Evolutionary conservation across 495 filamentous ascomycete genomes (phyloP), one percentile per base, ranked within the genome.

Genomic region (Penicillium cinerascens): DNA sequence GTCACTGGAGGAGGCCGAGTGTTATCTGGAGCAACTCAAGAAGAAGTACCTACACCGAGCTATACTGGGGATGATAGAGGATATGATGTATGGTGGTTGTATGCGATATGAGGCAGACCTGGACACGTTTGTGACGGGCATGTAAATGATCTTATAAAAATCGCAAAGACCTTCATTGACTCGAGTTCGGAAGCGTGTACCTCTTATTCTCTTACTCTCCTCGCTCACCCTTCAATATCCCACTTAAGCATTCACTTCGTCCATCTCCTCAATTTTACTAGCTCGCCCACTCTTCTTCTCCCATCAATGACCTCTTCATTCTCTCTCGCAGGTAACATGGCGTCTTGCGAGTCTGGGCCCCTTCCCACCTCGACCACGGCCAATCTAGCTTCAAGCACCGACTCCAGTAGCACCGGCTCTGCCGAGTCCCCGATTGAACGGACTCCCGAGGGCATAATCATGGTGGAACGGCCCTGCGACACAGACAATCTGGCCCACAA

Each of bases 1-100:
- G 17, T 20, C 50, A 2, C 17, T 59, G 15, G 58, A 45, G n/a
- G 65, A 63, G 16, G 55, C 61, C 1, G 59, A 63, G 18, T 29
- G 33, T 9, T 45, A 59, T 17, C 35, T 70, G 43, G 52, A 56
- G 16, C 52, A 61, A 21, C 48, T 70, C 20, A 68, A 61, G 39
- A 59, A 60, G 29, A 65, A 49, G 8, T 64, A 70, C 27, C 39
- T 70, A 6, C 65, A 70, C 22, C 55, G 60, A 9, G 65, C 60
- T n/a, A 57, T 68, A 4, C 36, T 64, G n/a, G 60, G 52, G 0
- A 70, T 68, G 67, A 66, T 70, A 42, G 60, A 70, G 36, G 67
- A 70, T 54, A 66, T 70, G 48, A 55, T 64, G 41, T 58, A 58
- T 38, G 47, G 52, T n/a, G 53, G 48, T 6, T 35, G 42, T 37